phyloP scores from a whole-genome alignment of 1,284 basidiomycete species.

The Cutaneotrichosporon spelunceum region DNA sequence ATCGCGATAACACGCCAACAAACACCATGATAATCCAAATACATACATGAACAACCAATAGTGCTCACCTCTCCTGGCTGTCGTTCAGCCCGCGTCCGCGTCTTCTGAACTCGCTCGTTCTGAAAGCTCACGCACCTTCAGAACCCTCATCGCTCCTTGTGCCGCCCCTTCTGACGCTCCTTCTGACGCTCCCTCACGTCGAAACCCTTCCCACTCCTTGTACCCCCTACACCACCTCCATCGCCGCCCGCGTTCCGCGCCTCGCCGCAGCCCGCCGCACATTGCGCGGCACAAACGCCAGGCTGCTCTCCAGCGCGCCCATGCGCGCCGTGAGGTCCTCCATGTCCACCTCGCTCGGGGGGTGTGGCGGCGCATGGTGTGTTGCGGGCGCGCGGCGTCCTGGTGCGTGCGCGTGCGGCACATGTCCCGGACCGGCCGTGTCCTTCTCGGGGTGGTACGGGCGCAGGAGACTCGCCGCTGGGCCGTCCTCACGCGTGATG shows the following conservation, averaged over 20 bases:
- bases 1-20: too few relatives aligned
- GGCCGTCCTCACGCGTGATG: slow-evolving; percentile 39
- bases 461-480: slow-evolving; percentile 39
- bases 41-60: too few relatives aligned
- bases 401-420: too few relatives aligned
- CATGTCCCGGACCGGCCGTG: background rate
- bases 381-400: background rate
- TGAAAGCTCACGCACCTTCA: too few relatives aligned
- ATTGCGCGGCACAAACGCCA: slow-evolving; percentile 34
- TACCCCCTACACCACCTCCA: background rate
- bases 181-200: too few relatives aligned
- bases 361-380: slow-evolving; percentile 1
- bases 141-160: too few relatives aligned
- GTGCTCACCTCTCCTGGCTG: too few relatives aligned
- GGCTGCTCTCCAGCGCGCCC: slow-evolving; percentile 31
- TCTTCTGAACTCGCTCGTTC: too few relatives aligned
- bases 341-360: slow-evolving; percentile 31
- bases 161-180: too few relatives aligned
- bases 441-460: slow-evolving; percentile 18
- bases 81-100: too few relatives aligned
- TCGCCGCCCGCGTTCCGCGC: slow-evolving; percentile 5
- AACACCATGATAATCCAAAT: too few relatives aligned
- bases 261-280: slow-evolving; percentile 9
- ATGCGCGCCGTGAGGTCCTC: slow-evolving; percentile 28
- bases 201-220: background rate